Evolutionary conservation across 2,329 filamentous ascomycete genomes (phyloP).

Genomic region (Calonectria pauciramosa): DNA sequence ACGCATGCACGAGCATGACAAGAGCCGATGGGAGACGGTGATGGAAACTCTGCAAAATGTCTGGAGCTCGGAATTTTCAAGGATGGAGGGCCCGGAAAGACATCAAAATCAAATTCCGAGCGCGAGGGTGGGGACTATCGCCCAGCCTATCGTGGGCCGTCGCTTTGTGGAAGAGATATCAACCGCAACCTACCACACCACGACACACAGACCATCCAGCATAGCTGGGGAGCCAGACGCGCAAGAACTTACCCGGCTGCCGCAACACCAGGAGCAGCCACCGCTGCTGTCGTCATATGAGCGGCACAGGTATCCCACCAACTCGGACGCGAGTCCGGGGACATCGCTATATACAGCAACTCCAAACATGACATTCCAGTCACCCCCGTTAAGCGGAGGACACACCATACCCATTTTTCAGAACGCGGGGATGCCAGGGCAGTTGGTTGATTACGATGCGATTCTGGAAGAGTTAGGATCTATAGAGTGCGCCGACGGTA

Average conservation of each 20-base stretch:
- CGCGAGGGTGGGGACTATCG: constrained; percentile 33
- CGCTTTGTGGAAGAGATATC: constrained; percentile 46
- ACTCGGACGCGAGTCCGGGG: constrained; percentile 37
- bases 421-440: constrained; percentile 36
- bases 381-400: constrained; percentile 36
- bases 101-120: constrained; percentile 31
- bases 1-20: constrained; percentile 52
- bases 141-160: constrained; percentile 33
- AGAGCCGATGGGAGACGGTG: constrained; percentile 48
- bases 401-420: constrained; percentile 40
- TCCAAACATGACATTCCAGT: constrained; percentile 43
- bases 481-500: constrained; percentile 62
- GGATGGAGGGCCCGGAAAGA: constrained; percentile 37
- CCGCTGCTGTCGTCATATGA: constrained; percentile 37
- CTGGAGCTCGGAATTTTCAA: constrained; percentile 40
- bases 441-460: constrained; percentile 62
- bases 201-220: constrained; percentile 36
- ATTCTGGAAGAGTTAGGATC: constrained; percentile 66
- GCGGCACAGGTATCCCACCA: constrained; percentile 36
- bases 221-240: constrained; percentile 38
- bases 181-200: constrained; percentile 44
- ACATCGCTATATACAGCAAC: constrained; percentile 41
- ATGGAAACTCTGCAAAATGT: constrained; percentile 44
- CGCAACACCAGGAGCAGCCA: constrained; percentile 31
- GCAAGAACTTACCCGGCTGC: constrained; percentile 41